A percentile compares a stretch with the other conserved stretches of the same genome.
Conservation (phyloP, 305 asterid genomes). For the Caryopteris hybrid region DNA sequence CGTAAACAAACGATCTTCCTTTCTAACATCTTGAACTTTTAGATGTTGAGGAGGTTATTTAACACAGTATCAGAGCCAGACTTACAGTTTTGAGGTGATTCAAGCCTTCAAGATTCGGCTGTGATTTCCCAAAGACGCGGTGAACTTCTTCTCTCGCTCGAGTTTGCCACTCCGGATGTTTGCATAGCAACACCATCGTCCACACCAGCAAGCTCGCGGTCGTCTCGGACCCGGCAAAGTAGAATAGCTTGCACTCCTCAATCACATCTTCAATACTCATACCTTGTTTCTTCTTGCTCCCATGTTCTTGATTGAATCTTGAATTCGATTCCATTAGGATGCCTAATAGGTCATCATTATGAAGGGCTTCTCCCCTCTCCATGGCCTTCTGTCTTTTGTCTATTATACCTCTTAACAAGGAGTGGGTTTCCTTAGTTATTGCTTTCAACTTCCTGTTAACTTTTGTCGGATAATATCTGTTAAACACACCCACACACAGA, state of each 20-base stretch:
- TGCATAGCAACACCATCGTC: slow-evolving; percentile 27
- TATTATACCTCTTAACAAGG: slow-evolving; percentile 26
- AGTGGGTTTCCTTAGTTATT: slow-evolving; percentile 20
- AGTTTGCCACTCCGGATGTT: slow-evolving; percentile 31
- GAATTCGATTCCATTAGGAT: slow-evolving; percentile 38
- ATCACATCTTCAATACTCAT: too few relatives aligned
- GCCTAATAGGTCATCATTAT: slow-evolving; percentile 36
- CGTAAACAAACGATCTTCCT: too few relatives aligned
- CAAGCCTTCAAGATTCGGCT: slow-evolving; percentile 25
- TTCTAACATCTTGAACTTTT: too few relatives aligned
- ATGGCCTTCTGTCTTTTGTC: slow-evolving; percentile 26
- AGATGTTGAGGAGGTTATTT: too few relatives aligned
- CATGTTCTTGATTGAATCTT: slow-evolving; percentile 20
- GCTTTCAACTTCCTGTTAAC: slow-evolving; percentile 27
- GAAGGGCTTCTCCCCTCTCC: slow-evolving; percentile 20
- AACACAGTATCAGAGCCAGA: background rate
- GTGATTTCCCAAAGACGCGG: slow-evolving; percentile 17
- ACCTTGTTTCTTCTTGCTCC: slow-evolving; percentile 24
- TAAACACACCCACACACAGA: background rate
- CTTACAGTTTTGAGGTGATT: slow-evolving; percentile 37
- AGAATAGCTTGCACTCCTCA: too few relatives aligned
- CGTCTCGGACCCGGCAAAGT: slow-evolving; percentile 36
- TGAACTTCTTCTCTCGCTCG: slow-evolving; percentile 30
- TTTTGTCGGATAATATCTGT: slow-evolving; percentile 40
- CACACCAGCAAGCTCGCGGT: slow-evolving; percentile 28